phyloP scores from a whole-genome alignment of 176 grass and related monocot genomes.

The sorghum (Sorghum bicolor) region DNA sequence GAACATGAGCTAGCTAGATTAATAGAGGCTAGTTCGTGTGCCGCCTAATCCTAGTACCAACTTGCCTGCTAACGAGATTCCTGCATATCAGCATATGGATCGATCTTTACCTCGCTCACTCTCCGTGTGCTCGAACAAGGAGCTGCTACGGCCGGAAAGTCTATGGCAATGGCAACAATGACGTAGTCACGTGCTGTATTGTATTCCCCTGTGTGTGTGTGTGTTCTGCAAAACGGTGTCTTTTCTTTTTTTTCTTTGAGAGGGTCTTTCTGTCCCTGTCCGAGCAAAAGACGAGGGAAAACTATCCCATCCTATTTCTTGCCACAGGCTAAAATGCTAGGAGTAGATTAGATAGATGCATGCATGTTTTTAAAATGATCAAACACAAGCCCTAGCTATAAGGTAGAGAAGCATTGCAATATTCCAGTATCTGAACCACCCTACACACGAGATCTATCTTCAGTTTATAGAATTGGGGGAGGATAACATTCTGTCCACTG shows the following conservation, averaged over 20 bases:
- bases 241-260: background rate
- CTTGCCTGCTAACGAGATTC: conserved; percentile 9
- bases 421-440: conserved; percentile 24
- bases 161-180: background rate
- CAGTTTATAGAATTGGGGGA: background rate
- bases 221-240: background rate
- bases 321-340: background rate
- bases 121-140: conserved; percentile 5
- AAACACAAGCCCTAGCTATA: no score
- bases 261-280: background rate
- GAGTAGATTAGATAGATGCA: background rate
- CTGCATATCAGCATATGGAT: no score
- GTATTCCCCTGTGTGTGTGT: background rate
- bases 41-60: conserved; percentile 17
- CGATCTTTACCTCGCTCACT: background rate
- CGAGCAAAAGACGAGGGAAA: background rate
- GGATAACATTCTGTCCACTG: conserved; percentile 12
- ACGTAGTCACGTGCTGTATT: background rate
- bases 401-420: background rate
- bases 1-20: background rate
- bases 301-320: background rate
- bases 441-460: conserved; percentile 1
- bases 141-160: background rate
- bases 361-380: background rate
- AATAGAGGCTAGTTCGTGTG: background rate